phyloP scores from a whole-genome alignment of 345 rosid genomes.

The Murraya koenigii region DNA sequence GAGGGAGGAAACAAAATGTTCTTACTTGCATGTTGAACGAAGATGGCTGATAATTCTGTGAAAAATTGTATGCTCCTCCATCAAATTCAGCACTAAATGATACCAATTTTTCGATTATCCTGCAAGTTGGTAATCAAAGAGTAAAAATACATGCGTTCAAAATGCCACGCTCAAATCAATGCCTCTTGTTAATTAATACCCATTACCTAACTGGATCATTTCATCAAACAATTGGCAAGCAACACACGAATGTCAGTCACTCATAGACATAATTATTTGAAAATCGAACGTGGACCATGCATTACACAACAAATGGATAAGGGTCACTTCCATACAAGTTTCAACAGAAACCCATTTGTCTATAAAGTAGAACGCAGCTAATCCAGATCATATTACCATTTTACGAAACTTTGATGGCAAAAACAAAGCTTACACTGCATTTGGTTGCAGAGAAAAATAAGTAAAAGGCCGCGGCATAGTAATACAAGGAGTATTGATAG shows the following conservation, averaged over 20 bases:
- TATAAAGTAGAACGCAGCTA: not conserved
- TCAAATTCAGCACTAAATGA: slow-evolving; percentile 21
- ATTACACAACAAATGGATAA: not conserved
- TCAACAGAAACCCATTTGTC: not conserved
- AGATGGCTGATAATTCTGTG: slow-evolving; percentile 63
- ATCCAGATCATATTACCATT: not conserved
- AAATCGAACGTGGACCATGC: not conserved
- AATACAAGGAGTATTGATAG: no score
- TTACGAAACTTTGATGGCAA: not conserved
- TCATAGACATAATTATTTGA: not conserved
- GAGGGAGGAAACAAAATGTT: not conserved
- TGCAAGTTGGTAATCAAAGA: not conserved
- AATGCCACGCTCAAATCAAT: not conserved
- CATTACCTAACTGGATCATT: slow-evolving; percentile 11
- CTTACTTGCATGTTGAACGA: slow-evolving; percentile 80
- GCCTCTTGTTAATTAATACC: not conserved
- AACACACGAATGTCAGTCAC: not conserved
- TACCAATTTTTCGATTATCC: not conserved
- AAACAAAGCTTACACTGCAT: not conserved
- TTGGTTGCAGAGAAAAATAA: not conserved
- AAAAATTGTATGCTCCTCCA: slow-evolving; percentile 68
- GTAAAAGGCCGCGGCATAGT: no score
- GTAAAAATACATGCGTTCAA: not conserved
- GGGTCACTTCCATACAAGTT: not conserved
- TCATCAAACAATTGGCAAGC: slow-evolving; percentile 10